phyloP scores from a whole-genome alignment of 495 filamentous ascomycete genomes.

The Penicillium lagena region DNA sequence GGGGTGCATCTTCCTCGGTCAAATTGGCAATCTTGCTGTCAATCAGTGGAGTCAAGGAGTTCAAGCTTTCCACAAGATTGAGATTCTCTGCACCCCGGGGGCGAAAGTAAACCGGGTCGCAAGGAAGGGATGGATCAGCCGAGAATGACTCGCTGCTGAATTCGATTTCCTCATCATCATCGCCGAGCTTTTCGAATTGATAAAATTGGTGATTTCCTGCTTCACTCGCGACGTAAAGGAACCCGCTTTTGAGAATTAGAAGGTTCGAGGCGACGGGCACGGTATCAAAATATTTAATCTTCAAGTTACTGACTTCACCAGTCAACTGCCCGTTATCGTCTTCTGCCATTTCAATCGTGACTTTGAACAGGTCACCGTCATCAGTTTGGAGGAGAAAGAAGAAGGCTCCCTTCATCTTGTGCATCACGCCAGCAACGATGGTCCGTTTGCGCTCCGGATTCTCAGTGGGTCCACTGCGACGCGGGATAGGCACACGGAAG shows the following conservation, averaged over 20 bases:
- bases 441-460: conserved; percentile 84
- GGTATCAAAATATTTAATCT: conserved; percentile 98
- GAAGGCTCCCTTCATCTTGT: conserved; percentile 94
- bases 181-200: conserved; percentile 96
- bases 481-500: conserved; percentile 83
- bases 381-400: conserved; percentile 96
- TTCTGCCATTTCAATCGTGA: conserved; percentile 85
- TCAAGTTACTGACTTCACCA: conserved; percentile 71
- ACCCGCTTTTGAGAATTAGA: conserved; percentile 91
- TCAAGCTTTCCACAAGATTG: conserved; percentile 75
- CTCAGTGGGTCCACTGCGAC: conserved; percentile 78
- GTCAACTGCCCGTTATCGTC: conserved; percentile 72
- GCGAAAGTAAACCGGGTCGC: conserved; percentile 75
- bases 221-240: conserved; percentile 88
- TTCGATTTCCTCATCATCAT: conserved; percentile 84
- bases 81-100: conserved; percentile 75
- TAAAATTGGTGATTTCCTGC: conserved; percentile 92
- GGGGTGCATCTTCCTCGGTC: conserved; percentile 86
- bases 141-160: conserved; percentile 80
- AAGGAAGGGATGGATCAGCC: conserved; percentile 60
- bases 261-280: conserved; percentile 81
- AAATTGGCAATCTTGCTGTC: conserved; percentile 88
- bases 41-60: conserved; percentile 84
- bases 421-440: conserved; percentile 89
- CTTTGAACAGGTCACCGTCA: conserved; percentile 95